Base-by-base conservation (phyloP, 1,284 basidiomycete species). In the Puccinia horiana region DNA sequence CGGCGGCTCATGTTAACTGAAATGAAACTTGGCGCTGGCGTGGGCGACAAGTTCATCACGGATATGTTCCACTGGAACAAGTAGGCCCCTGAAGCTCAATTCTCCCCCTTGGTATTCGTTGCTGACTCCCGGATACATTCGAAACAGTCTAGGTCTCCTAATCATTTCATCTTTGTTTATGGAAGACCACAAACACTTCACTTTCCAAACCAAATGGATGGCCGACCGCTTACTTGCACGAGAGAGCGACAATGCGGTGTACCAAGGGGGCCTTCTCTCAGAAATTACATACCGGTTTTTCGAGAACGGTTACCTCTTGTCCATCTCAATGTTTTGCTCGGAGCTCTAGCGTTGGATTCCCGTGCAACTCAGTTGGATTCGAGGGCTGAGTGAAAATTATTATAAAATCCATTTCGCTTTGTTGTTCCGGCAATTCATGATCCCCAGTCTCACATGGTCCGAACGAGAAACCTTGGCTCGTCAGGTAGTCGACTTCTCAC, bases 141-240 rank as follows among this genome's bases (percentile, higher is more conserved):
- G 44, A 47, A 47, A 47, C 9, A 47, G 44, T 8, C 8, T 8
- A 16, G 9, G 44, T 8, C 16, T 8, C 8, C 16, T 8, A 16
- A 47, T 16, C 44, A 8, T 8, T 16, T 8, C 44, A n/a, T n/a
- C n/a, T n/a, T n/a, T n/a, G n/a, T n/a, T n/a, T n/a, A n/a, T n/a
- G n/a, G n/a, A n/a, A n/a, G n/a, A n/a, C n/a, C n/a, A n/a, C n/a
- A n/a, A n/a, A n/a, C n/a, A n/a, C 23, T 49, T 54, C 44, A 73
- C 44, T 8, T 73, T 52, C 52, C 70, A 73, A n/a, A 73, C 70
- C 29, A 29, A 49, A 11, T 73, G 70, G 70, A 73, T 73, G 70
- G 70, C 44, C 6, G 44, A 73, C 14, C 11, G 52, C 8, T 29
- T 73, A 23, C 32, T 73, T 9, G 20, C 52, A 12, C 44, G 70